phyloP scores from a whole-genome alignment of 2,329 filamentous ascomycete genomes.

The Phyllosticta citribraziliensis region DNA sequence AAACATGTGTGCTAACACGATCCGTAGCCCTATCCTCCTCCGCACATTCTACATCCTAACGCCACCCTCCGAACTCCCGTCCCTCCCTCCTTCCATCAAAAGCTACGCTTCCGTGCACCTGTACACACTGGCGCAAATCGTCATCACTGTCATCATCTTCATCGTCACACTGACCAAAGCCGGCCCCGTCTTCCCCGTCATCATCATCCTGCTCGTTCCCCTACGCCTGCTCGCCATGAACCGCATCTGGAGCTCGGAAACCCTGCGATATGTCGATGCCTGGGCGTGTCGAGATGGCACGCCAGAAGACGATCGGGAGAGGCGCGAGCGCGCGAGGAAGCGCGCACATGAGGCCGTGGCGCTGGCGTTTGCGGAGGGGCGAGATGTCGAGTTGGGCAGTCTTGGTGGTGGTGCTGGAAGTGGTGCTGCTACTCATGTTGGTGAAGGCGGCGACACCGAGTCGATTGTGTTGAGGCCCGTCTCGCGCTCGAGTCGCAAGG shows the following conservation, averaged over 20 bases:
- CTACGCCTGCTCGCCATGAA: constrained; percentile 53
- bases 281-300: constrained; percentile 32
- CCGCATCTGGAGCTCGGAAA: constrained; percentile 48
- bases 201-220: constrained; percentile 56
- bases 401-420: too few relatives aligned
- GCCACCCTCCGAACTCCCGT: constrained; percentile 29
- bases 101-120: constrained; percentile 46
- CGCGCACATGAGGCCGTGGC: not conserved
- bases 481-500: not conserved
- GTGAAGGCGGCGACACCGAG: not conserved
- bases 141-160: constrained; percentile 52
- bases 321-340: not conserved
- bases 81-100: constrained; percentile 15
- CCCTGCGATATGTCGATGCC: constrained; percentile 42
- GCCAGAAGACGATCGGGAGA: constrained; percentile 23
- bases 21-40: constrained; percentile 44
- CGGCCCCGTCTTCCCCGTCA: constrained; percentile 52
- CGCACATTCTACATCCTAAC: constrained; percentile 51
- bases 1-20: not conserved
- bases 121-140: constrained; percentile 50
- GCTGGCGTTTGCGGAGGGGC: not conserved
- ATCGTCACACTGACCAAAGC: constrained; percentile 53
- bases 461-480: not conserved
- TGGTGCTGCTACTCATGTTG: not conserved
- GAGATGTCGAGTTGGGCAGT: not conserved